Evolutionary conservation across 768 basidiomycete genomes (phyloP).

Genomic region (Termitomyces bulborhizus): DNA sequence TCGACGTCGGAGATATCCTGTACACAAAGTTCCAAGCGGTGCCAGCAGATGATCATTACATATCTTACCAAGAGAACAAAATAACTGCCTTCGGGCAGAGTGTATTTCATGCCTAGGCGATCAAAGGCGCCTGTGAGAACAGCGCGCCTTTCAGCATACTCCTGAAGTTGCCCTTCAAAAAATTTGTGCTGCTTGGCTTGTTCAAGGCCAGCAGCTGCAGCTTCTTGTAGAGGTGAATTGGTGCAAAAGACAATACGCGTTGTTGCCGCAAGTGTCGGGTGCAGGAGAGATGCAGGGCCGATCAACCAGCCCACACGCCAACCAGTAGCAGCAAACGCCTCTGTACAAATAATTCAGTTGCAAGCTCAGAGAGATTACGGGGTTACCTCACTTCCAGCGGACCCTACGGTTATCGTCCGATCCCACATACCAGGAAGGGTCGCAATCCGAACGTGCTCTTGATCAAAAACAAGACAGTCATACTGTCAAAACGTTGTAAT

Average conservation of each 20-base stretch:
- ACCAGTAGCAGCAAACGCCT: slow-evolving; percentile 94
- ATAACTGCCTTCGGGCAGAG: slow-evolving; percentile 85
- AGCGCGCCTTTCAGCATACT: slow-evolving; percentile 76
- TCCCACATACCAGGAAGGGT: slow-evolving; percentile 99
- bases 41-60: background rate
- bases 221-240: slow-evolving; percentile 94
- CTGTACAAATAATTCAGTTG: slow-evolving; percentile 30
- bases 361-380: background rate
- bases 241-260: slow-evolving; percentile 95
- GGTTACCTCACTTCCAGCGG: slow-evolving; percentile 80
- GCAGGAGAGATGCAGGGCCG: slow-evolving; percentile 76
- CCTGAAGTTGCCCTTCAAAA: slow-evolving; percentile 67
- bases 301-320: slow-evolving; percentile 98
- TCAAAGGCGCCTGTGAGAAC: slow-evolving; percentile 81
- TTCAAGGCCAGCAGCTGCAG: slow-evolving; percentile 85
- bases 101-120: slow-evolving; percentile 76
- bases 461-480: slow-evolving; percentile 88
- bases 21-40: background rate
- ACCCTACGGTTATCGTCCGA: slow-evolving; percentile 91
- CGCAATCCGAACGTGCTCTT: slow-evolving; percentile 89
- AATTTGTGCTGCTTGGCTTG: slow-evolving; percentile 64
- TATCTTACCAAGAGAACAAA: slow-evolving; percentile 74
- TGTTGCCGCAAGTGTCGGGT: slow-evolving; percentile 81
- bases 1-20: slow-evolving; percentile 74
- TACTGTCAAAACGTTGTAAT: slow-evolving; percentile 46